Percentiles rank a stretch among this genome's conserved stretches.
Evolutionary conservation across 768 basidiomycete genomes (phyloP).

Genomic region (Suillus sp.): DNA sequence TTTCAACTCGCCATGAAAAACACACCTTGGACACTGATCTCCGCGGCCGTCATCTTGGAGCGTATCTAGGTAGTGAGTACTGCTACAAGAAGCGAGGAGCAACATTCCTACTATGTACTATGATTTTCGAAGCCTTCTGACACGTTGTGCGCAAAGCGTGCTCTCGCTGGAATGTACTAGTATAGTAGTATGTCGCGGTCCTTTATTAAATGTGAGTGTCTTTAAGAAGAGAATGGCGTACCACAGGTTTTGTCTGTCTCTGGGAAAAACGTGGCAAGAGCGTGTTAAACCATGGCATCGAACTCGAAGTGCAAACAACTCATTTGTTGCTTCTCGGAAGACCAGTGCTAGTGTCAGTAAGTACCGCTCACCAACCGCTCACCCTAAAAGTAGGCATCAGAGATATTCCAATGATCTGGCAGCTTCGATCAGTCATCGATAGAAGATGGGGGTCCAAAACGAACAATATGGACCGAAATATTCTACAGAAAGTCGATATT

Average conservation of each 20-base stretch:
- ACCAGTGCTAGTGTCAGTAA: neutral
- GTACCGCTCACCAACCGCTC: neutral
- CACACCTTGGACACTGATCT: slow-evolving; percentile 1
- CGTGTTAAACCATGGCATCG: neutral
- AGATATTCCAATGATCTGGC: neutral
- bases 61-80: neutral
- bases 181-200: neutral
- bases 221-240: neutral
- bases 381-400: neutral
- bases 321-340: slow-evolving; percentile 6
- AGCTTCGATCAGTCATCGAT: slow-evolving; percentile 1
- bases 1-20: neutral
- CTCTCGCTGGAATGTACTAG: neutral
- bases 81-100: neutral
- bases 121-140: neutral
- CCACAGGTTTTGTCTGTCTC: neutral
- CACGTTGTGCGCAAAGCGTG: neutral
- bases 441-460: neutral
- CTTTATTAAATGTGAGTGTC: neutral
- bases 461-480: neutral
- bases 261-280: neutral
- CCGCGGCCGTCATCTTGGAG: neutral
- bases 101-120: neutral
- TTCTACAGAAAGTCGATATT: neutral
- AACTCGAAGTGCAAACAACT: neutral